Percentiles rank a stretch among this genome's conserved stretches.
phyloP scores from a whole-genome alignment of 2,329 filamentous ascomycete genomes.

The Aspergillus glaucus region DNA sequence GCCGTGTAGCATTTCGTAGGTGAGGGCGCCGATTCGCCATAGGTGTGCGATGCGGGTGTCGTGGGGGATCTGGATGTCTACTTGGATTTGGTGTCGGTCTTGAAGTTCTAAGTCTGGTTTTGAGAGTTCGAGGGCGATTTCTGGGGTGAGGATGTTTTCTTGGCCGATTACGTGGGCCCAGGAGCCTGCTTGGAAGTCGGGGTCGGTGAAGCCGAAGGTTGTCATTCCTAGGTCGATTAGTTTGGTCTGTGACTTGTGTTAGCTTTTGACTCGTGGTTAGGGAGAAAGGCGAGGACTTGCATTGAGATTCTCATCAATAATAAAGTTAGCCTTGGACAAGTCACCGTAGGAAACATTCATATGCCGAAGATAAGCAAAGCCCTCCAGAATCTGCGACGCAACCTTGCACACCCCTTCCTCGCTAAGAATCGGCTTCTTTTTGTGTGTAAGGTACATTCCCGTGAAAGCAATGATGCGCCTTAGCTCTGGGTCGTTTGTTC shows the following conservation, averaged over 20 bases:
- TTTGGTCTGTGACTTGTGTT: constrained; percentile 8
- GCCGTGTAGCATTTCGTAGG: constrained; percentile 27
- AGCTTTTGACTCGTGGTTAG: not conserved
- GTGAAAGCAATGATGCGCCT: constrained; percentile 7
- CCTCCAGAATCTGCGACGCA: constrained; percentile 24
- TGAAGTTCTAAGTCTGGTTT: constrained; percentile 1
- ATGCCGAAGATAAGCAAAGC: constrained; percentile 21
- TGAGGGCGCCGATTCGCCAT: constrained; percentile 23
- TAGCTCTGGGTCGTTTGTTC: not conserved
- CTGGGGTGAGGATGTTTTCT: constrained; percentile 23
- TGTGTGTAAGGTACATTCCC: constrained; percentile 9
- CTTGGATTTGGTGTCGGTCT: not conserved
- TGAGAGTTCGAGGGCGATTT: constrained; percentile 14
- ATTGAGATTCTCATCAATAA: constrained; percentile 22
- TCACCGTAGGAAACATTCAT: constrained; percentile 23
- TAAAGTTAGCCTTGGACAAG: constrained; percentile 24
- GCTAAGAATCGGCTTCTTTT: constrained; percentile 13
- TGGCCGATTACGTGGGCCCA: constrained; percentile 14
- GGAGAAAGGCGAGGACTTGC: constrained; percentile 8
- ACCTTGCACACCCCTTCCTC: constrained; percentile 25
- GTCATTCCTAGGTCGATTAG: constrained; percentile 24
- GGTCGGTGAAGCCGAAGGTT: constrained; percentile 10
- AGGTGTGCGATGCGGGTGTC: constrained; percentile 14
- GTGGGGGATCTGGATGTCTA: constrained; percentile 2
- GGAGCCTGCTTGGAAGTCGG: constrained; percentile 1